Percentiles rank a stretch among this genome's conserved stretches.
phyloP scores from a whole-genome alignment of 1,284 basidiomycete genomes.

The Trichosporon ovoides region DNA sequence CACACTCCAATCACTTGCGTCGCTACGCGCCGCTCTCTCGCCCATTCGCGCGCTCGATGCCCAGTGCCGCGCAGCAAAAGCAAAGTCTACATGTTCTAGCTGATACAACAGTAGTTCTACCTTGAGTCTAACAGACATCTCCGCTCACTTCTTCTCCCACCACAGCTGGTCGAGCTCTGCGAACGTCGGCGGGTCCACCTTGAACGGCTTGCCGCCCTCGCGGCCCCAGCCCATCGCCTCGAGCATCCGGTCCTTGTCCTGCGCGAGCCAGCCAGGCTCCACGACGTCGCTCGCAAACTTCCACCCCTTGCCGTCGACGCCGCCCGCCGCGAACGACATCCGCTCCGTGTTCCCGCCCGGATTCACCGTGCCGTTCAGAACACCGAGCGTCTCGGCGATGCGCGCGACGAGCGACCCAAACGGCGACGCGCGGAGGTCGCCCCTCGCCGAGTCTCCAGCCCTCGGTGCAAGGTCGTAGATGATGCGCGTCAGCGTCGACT shows the following conservation, averaged over 20 bases:
- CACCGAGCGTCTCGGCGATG: conserved; percentile 74
- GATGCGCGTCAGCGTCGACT: conserved; percentile 48
- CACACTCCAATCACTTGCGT: neutral
- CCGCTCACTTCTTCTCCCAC: conserved; percentile 15
- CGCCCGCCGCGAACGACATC: conserved; percentile 52
- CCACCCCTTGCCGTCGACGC: conserved; percentile 68
- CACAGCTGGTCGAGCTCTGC: conserved; percentile 40
- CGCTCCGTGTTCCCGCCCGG: conserved; percentile 26
- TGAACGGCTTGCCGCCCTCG: conserved; percentile 23
- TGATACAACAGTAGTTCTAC: neutral
- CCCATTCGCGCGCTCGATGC: neutral
- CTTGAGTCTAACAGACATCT: neutral
- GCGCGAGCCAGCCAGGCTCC: conserved; percentile 68
- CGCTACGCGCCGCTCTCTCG: neutral
- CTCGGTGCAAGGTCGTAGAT: conserved; percentile 43
- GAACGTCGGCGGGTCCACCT: conserved; percentile 34
- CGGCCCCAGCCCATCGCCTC: conserved; percentile 20
- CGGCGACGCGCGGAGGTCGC: conserved; percentile 54
- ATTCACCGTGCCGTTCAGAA: conserved; percentile 62
- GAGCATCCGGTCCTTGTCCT: conserved; percentile 61
- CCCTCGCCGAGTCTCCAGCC: conserved; percentile 12
- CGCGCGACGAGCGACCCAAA: conserved; percentile 66
- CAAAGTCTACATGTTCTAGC: conserved; percentile 3
- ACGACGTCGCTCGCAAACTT: conserved; percentile 62
- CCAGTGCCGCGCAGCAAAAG: neutral